Evolutionary conservation across 1,284 basidiomycete species (phyloP).

Genomic region (Salmacisia buchloeana): DNA sequence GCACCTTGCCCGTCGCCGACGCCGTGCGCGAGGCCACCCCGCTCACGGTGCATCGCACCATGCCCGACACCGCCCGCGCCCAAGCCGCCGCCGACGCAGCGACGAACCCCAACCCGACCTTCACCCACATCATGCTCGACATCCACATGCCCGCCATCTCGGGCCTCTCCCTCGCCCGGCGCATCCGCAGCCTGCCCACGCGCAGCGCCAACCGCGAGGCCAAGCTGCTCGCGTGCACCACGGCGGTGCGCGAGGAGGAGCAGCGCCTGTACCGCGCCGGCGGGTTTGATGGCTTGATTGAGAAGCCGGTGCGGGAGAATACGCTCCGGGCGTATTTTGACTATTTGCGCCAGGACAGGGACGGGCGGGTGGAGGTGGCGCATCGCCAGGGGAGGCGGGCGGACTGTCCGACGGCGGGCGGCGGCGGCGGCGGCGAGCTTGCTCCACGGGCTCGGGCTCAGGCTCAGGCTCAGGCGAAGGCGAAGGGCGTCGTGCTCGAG

Average conservation of each 20-base stretch:
- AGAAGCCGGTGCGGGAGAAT: slow-evolving; percentile 3
- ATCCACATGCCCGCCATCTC: slow-evolving; percentile 6
- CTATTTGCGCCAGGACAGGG: too few relatives aligned
- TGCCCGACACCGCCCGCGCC: background rate
- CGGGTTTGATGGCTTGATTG: slow-evolving; percentile 4
- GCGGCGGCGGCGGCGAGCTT: too few relatives aligned
- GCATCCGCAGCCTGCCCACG: background rate
- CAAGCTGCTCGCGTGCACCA: background rate
- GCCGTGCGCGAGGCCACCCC: background rate
- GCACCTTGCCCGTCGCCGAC: background rate
- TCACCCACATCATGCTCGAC: slow-evolving; percentile 9
- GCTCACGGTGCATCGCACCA: background rate
- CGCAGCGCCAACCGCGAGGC: background rate
- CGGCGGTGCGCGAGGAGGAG: background rate
- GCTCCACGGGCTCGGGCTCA: too few relatives aligned
- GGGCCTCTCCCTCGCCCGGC: slow-evolving; percentile 3
- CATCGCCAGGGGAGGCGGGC: too few relatives aligned
- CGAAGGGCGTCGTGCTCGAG: too few relatives aligned
- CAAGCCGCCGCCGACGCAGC: background rate
- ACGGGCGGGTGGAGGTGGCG: too few relatives aligned
- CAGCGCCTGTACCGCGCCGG: background rate
- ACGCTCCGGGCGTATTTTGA: background rate
- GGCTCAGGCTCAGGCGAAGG: too few relatives aligned
- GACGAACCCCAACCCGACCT: background rate
- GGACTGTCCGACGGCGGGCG: too few relatives aligned